Percentiles rank a stretch among this genome's conserved stretches.
Conservation (phyloP, 164 flowering plant species). For the Sedum album region DNA sequence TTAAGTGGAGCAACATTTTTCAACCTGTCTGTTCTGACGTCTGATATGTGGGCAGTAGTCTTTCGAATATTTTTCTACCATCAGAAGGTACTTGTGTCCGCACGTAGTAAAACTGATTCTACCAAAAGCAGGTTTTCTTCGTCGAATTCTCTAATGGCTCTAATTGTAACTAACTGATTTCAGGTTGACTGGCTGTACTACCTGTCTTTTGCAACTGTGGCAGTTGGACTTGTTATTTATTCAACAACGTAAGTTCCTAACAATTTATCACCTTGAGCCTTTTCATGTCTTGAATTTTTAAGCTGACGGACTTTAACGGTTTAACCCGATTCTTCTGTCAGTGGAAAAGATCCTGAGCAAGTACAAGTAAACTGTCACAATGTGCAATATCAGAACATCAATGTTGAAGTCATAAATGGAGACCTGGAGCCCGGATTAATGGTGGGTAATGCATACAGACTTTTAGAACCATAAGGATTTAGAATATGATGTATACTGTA, state of each 20-base stretch:
- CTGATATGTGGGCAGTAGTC: constrained; percentile 81
- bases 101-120: not conserved
- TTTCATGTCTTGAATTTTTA: not conserved
- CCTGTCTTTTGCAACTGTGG: not conserved
- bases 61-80: constrained; percentile 57
- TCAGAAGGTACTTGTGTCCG: constrained; percentile 5
- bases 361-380: too few species aligned
- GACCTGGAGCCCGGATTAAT: too few species aligned
- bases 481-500: too few species aligned
- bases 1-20: constrained; percentile 59
- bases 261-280: not conserved
- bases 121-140: not conserved
- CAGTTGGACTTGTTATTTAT: not conserved
- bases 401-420: too few species aligned
- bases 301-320: not conserved
- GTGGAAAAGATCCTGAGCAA: too few species aligned
- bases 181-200: not conserved
- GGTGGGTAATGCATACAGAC: too few species aligned
- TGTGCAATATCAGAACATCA: too few species aligned
- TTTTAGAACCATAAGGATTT: too few species aligned
- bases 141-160: not conserved
- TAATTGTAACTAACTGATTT: not conserved
- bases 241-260: not conserved
- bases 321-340: constrained; percentile 4
- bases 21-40: constrained; percentile 69